phyloP scores from a whole-genome alignment of 2,329 filamentous ascomycete genomes.

The Cryoendolithus antarcticus region DNA sequence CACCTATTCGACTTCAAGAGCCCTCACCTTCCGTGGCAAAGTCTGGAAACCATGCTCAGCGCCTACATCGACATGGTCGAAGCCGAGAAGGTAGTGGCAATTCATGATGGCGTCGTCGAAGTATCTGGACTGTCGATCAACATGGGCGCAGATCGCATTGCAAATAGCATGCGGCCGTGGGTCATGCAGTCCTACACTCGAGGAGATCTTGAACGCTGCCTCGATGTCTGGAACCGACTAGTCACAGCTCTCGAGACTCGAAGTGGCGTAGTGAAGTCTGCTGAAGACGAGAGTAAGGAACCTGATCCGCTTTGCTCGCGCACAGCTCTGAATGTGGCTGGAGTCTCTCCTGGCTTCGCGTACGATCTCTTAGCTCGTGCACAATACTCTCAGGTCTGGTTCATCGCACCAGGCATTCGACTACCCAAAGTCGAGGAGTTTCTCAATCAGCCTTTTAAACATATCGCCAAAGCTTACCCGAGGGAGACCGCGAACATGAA shows the following conservation, averaged over 20 bases:
- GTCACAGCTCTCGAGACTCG: constrained; percentile 18
- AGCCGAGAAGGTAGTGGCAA: constrained; percentile 21
- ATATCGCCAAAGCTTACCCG: constrained; percentile 16
- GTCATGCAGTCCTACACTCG: constrained; percentile 21
- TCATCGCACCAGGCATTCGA: constrained; percentile 20
- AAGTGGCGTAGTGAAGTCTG: constrained; percentile 12
- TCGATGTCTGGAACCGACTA: constrained; percentile 19
- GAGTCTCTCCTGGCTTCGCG: constrained; percentile 20
- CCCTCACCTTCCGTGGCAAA: constrained; percentile 21
- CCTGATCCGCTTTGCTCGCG: constrained; percentile 16
- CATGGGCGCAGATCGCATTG: constrained; percentile 7
- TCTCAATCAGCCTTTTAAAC: constrained; percentile 21
- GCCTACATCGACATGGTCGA: constrained; percentile 24
- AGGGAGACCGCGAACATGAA: constrained; percentile 22
- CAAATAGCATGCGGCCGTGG: constrained; percentile 19
- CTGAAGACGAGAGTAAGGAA: constrained; percentile 15
- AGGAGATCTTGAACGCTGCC: constrained; percentile 17
- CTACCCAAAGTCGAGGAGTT: constrained; percentile 23
- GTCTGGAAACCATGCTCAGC: constrained; percentile 21
- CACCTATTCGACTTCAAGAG: constrained; percentile 21
- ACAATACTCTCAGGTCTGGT: constrained; percentile 19
- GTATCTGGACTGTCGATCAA: constrained; percentile 9
- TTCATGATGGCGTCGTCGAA: constrained; percentile 14
- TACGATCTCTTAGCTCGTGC: constrained; percentile 21
- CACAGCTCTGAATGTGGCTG: constrained; percentile 18